Conservation (phyloP, 768 basidiomycete genomes). For the Flagelloscypha sp. region DNA sequence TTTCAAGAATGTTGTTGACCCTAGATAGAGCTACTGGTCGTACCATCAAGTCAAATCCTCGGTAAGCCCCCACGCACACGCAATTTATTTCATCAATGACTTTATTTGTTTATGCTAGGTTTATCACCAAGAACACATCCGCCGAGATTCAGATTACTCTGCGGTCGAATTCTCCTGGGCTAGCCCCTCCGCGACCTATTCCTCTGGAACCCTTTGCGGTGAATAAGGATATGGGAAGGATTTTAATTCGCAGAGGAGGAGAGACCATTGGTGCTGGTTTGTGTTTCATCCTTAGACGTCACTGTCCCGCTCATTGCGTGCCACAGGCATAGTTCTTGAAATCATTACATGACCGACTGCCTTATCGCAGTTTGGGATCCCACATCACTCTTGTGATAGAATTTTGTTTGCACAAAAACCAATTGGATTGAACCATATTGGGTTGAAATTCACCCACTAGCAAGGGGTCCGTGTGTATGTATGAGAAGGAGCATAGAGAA, state of each 20-base stretch:
- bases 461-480: no score
- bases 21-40: conserved; percentile 73
- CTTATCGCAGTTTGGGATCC: no score
- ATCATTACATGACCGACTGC: conserved; percentile 23
- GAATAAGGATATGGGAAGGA: conserved; percentile 96
- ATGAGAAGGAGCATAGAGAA: neutral
- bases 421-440: no score
- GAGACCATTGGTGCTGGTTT: conserved; percentile 91
- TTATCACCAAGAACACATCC: conserved; percentile 75
- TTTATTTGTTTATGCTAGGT: conserved; percentile 33
- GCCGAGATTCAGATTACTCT: conserved; percentile 82
- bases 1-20: conserved; percentile 70
- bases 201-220: conserved; percentile 78
- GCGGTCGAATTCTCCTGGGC: conserved; percentile 46
- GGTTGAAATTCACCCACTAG: no score
- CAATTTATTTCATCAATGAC: neutral
- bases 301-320: no score
- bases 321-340: conserved; percentile 36
- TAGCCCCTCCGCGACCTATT: conserved; percentile 50
- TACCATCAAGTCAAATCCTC: conserved; percentile 69
- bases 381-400: no score
- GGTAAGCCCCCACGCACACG: conserved; percentile 33
- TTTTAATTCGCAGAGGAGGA: conserved; percentile 79
- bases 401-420: no score
- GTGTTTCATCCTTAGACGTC: no score